Evolutionary conservation across 345 rosid species (phyloP).

Genomic region (Dimocarpus longan): DNA sequence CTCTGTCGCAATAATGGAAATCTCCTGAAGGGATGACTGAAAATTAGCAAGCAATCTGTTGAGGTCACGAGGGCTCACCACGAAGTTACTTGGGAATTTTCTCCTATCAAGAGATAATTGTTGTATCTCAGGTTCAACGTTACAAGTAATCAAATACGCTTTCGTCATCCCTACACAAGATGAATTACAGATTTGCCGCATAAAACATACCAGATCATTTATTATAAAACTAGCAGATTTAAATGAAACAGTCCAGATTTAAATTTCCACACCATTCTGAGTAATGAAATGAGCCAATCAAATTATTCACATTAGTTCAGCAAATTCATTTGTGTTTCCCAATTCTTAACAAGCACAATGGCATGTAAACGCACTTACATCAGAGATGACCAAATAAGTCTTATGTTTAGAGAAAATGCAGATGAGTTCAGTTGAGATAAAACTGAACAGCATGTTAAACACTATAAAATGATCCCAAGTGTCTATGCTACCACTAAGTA

Average conservation of each 20-base stretch:
- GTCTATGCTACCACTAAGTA: background rate
- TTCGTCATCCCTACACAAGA: slow-evolving; percentile 70
- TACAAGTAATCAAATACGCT: slow-evolving; percentile 87
- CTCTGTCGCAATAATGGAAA: slow-evolving; percentile 86
- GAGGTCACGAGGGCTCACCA: slow-evolving; percentile 82
- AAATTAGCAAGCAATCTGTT: slow-evolving; percentile 87
- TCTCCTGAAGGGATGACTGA: slow-evolving; percentile 97
- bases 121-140: slow-evolving; percentile 84
- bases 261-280: background rate
- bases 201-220: background rate
- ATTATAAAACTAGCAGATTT: background rate
- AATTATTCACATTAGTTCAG: background rate
- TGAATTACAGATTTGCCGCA: background rate
- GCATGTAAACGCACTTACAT: background rate
- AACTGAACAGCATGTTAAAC: background rate
- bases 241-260: background rate
- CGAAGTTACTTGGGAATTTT: slow-evolving; percentile 67
- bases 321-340: background rate
- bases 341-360: background rate
- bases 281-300: background rate
- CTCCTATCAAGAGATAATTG: slow-evolving; percentile 83
- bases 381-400: background rate
- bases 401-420: background rate
- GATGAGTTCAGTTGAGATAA: background rate
- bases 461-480: background rate